phyloP scores from a whole-genome alignment of 139 green algal species.

The Tetradesmus lagerheimii region DNA sequence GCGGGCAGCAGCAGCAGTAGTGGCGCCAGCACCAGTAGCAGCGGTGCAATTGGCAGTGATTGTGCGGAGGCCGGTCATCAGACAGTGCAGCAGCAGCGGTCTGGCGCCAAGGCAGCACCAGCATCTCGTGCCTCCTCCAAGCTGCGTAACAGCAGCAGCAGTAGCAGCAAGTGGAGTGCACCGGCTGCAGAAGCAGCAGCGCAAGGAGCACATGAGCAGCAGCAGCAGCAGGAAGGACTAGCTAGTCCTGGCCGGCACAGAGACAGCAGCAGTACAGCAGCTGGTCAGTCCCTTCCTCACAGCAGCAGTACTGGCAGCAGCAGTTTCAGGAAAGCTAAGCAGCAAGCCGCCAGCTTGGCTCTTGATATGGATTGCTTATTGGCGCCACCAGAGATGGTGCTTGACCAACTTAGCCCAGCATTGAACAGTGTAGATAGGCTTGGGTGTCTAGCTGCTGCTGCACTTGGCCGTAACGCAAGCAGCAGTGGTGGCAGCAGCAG shows the following conservation, averaged over 20 bases:
- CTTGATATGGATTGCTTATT: not conserved
- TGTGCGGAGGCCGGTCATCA: not conserved
- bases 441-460: conserved; percentile 7
- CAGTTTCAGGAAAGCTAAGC: not conserved
- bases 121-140: not conserved
- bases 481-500: conserved; percentile 1
- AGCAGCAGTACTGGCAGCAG: not conserved
- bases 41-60: not conserved
- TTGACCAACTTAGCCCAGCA: not conserved
- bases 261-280: not conserved
- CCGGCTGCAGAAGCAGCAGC: not conserved
- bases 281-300: too few relatives aligned
- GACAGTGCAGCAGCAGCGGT: not conserved
- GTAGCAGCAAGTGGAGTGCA: not conserved
- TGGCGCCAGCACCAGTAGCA: too few relatives aligned
- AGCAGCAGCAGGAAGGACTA: not conserved
- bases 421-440: not conserved
- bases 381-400: not conserved
- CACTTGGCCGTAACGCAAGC: not conserved
- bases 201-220: not conserved
- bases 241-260: not conserved
- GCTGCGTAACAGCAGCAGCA: not conserved
- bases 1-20: not conserved
- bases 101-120: not conserved
- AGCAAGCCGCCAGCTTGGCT: not conserved